Conservation (phyloP, 2,329 filamentous ascomycete species). For the Alternaria atra region DNA sequence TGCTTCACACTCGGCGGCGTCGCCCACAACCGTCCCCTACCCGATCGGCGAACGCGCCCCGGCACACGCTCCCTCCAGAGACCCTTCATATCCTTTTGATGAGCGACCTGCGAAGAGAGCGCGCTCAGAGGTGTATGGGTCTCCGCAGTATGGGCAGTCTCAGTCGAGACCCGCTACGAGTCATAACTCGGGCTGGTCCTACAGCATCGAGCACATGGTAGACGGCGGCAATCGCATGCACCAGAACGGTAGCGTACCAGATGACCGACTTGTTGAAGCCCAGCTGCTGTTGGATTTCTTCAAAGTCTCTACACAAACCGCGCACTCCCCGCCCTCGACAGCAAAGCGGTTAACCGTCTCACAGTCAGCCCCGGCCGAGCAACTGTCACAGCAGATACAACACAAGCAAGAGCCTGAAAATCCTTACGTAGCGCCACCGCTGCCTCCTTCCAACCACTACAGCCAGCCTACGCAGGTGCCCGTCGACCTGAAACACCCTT, state of each 20-base stretch:
- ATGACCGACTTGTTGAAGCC: constrained; percentile 54
- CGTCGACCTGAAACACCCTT: constrained; percentile 27
- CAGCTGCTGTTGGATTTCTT: constrained; percentile 58
- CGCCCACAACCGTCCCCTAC: constrained; percentile 31
- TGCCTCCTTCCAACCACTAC: constrained; percentile 16
- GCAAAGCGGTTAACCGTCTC: constrained; percentile 43
- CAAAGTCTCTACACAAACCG: constrained; percentile 40
- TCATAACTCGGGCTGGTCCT: constrained; percentile 53
- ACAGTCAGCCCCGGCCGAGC: constrained; percentile 21
- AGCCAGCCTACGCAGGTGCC: constrained; percentile 22
- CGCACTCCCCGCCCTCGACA: constrained; percentile 37
- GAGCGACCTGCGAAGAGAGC: constrained; percentile 68
- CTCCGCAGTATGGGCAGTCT: constrained; percentile 48
- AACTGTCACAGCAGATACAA: constrained; percentile 15
- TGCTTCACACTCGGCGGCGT: constrained; percentile 28
- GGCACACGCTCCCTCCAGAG: constrained; percentile 29
- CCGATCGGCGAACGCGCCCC: constrained; percentile 33
- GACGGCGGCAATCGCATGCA: constrained; percentile 47
- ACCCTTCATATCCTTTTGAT: constrained; percentile 26
- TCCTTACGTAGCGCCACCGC: constrained; percentile 15
- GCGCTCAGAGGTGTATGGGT: constrained; percentile 65
- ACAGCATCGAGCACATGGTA: constrained; percentile 52
- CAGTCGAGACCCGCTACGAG: constrained; percentile 58
- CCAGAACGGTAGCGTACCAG: constrained; percentile 44
- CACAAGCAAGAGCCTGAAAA: constrained; percentile 19